Evolutionary conservation across 2,329 filamentous ascomycete genomes (phyloP), one percentile per base, ranked within the genome.

Genomic region (Phialemoniopsis sp.): DNA sequence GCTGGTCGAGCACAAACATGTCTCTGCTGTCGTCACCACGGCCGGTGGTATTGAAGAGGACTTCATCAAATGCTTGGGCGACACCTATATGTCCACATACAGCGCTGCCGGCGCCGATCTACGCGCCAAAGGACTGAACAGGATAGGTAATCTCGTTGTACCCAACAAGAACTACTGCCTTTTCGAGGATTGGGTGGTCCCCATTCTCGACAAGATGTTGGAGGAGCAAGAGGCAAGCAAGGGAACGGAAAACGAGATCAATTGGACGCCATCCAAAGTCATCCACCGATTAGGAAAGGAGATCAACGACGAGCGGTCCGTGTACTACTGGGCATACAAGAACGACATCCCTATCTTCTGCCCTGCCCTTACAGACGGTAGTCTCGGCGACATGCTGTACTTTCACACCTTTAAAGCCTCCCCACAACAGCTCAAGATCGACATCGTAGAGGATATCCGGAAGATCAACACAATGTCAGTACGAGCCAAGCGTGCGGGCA

Each of bases 311-410:
- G 87, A 95, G 64, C 74, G 82, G 13, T 94, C 87, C 1, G 89
- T 97, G 16, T 93, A 90, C 60, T 96, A 97, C 70, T 98, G 93
- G 93, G 91, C 91, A 1, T 94, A 86, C 68, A 93, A 90, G 67
- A 97, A 98, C 66, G 73, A 93, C 60, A 97, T 98, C 41, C 93
- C 93, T 1, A 85, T 98, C 13, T 98, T 98, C 70, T 97, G 91
- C 57, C 93, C 93, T 0, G 93, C 93, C 6, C 70, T 98, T 52
- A 98, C 93, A 0, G 93, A 98, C 56, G 93, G 93, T 14, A 95
- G 88, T 52, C 67, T 98, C 15, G 93, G 93, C 5, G 93, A 98
- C 62, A 98, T 98, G 93, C 73, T 98, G 31, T 97, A 96, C 66
- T 97, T 98, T 62, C 91, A 98, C 67, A 95, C 90, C 1, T 98